phyloP scores from a whole-genome alignment of 2,329 filamentous ascomycete species.

The Fusarium sulawesiense region DNA sequence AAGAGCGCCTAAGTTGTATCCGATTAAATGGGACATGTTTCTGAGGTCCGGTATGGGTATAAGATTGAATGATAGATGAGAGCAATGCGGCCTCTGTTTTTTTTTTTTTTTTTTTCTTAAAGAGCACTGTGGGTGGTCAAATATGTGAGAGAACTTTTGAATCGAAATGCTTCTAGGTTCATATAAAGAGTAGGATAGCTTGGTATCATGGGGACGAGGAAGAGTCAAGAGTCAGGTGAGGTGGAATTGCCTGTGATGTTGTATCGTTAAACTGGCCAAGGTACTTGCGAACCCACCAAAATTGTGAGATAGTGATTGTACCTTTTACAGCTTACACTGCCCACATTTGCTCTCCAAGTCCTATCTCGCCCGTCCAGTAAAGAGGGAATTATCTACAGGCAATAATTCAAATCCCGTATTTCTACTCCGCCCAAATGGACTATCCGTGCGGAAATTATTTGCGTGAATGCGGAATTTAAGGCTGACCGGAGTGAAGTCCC shows the following conservation, averaged over 20 bases:
- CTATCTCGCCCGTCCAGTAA: not conserved
- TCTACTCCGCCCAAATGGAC: slow-evolving; percentile 12
- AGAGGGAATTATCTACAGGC: slow-evolving; percentile 21
- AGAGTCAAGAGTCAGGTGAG: slow-evolving; percentile 9
- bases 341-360: not conserved
- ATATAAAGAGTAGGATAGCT: not conserved
- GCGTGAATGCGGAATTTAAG: slow-evolving; percentile 22
- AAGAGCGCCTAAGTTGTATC: slow-evolving; percentile 19
- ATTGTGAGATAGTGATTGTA: not conserved
- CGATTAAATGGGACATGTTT: slow-evolving; percentile 36
- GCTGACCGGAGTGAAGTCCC: not conserved
- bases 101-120: too few relatives aligned
- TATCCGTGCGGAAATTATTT: slow-evolving; percentile 16
- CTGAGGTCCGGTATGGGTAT: not conserved
- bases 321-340: not conserved
- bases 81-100: not conserved
- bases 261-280: not conserved
- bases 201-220: not conserved
- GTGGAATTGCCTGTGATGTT: slow-evolving; percentile 1
- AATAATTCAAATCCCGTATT: not conserved
- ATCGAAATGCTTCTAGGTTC: not conserved
- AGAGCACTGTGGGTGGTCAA: not conserved
- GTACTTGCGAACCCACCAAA: not conserved
- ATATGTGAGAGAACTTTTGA: not conserved
- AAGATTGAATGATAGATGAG: not conserved